These are phyloP conservation scores for Botrytis tulipae DNA, from an alignment of 2,329 filamentous ascomycete species.

Conservation along the genomic window DNA sequence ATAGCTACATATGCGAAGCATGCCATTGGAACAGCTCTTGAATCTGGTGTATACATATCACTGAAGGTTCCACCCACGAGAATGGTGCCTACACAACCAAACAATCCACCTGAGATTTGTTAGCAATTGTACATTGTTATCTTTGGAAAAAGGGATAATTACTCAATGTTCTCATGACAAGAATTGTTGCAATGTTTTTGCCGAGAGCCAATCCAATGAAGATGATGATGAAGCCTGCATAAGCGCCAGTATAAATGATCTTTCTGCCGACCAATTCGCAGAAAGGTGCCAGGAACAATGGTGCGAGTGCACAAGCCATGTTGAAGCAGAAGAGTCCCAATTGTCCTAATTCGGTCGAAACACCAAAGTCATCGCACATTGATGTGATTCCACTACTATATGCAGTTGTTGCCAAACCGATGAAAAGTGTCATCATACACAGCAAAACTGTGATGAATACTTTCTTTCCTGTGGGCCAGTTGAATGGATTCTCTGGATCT, in stretches of 20 bases:
- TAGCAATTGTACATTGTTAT: neutral
- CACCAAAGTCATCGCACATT: slow-evolving; percentile 47
- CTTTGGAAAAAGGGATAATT: slow-evolving; percentile 36
- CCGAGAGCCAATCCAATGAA: slow-evolving; percentile 68
- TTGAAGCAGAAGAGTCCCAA: slow-evolving; percentile 68
- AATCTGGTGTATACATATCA: slow-evolving; percentile 75
- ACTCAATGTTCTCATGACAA: slow-evolving; percentile 60
- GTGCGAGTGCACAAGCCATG: slow-evolving; percentile 75
- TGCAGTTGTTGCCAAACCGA: slow-evolving; percentile 53
- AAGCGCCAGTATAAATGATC: slow-evolving; percentile 71
- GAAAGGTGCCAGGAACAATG: slow-evolving; percentile 82
- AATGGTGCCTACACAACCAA: slow-evolving; percentile 69
- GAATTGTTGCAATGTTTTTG: slow-evolving; percentile 67
- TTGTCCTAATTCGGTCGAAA: slow-evolving; percentile 45
- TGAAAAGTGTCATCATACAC: slow-evolving; percentile 53
- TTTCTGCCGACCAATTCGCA: slow-evolving; percentile 82
- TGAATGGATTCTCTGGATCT: slow-evolving; percentile 52
- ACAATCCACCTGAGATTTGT: slow-evolving; percentile 52
- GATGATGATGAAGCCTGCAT: slow-evolving; percentile 40
- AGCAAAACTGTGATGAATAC: slow-evolving; percentile 47
- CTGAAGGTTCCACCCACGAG: slow-evolving; percentile 82
- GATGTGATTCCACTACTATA: slow-evolving; percentile 49
- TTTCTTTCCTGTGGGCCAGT: slow-evolving; percentile 48
- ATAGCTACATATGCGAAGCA: slow-evolving; percentile 72
- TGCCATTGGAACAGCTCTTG: slow-evolving; percentile 84